Percentiles rank a stretch among this genome's conserved stretches.
Conservation (phyloP, 495 filamentous ascomycete genomes). For the Penicillium ucsense region DNA sequence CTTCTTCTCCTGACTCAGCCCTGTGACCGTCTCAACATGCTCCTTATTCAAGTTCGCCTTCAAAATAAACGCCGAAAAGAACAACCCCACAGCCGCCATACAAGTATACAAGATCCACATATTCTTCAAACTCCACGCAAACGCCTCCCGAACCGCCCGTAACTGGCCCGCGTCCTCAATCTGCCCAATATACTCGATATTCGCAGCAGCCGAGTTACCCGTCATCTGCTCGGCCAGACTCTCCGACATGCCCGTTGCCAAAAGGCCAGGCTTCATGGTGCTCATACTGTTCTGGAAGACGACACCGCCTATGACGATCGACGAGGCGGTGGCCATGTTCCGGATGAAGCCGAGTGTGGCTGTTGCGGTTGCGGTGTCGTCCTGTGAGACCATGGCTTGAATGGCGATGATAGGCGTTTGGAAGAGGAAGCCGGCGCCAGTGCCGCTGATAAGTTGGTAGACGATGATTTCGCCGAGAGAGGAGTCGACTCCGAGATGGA, state of each 20-base stretch:
- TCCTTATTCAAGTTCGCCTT: slow-evolving; percentile 42
- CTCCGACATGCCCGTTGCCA: slow-evolving; percentile 35
- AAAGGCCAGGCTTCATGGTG: slow-evolving; percentile 23
- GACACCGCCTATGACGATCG: slow-evolving; percentile 70
- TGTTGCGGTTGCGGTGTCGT: slow-evolving; percentile 69
- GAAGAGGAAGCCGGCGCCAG: slow-evolving; percentile 39
- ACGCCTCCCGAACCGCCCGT: slow-evolving; percentile 42
- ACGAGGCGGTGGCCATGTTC: slow-evolving; percentile 59
- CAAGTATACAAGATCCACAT: slow-evolving; percentile 54
- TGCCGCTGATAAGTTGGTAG: slow-evolving; percentile 56
- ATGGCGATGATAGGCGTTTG: slow-evolving; percentile 66
- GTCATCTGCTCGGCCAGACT: slow-evolving; percentile 31
- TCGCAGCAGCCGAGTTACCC: slow-evolving; percentile 42
- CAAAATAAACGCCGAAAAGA: slow-evolving; percentile 45
- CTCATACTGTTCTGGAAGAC: slow-evolving; percentile 63
- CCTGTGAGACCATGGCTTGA: slow-evolving; percentile 56
- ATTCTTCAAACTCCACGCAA: slow-evolving; percentile 49
- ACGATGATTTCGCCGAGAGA: slow-evolving; percentile 34
- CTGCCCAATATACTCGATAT: slow-evolving; percentile 33
- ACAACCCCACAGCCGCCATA: slow-evolving; percentile 37
- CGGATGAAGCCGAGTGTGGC: slow-evolving; percentile 67
- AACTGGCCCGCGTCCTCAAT: slow-evolving; percentile 37
- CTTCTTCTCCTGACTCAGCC: slow-evolving; percentile 21
- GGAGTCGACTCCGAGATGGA: slow-evolving; percentile 29
- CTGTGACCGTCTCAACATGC: slow-evolving; percentile 51